Evolutionary conservation across 148 eudicot genomes (phyloP), one percentile per base, ranked within the genome.

Genomic region (Chenopodium album): DNA sequence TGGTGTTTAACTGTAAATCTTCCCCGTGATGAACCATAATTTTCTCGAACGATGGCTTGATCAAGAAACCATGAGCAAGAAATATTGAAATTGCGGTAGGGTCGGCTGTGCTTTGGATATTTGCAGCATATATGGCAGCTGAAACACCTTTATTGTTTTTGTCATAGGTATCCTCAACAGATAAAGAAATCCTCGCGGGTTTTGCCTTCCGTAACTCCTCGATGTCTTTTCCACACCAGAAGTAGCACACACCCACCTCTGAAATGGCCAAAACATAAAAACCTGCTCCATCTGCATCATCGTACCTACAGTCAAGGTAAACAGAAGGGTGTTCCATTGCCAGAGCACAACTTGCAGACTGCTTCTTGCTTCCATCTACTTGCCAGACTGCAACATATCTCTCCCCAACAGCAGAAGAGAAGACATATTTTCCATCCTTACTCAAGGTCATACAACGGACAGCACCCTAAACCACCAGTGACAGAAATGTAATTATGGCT

Each of bases 261-360:
- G 99, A 94, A 87, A 96, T 89, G 71, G 97, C 91, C 79, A 94
- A 76, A 78, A 96, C 88, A 80, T 80, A 90, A 76, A 96, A 82
- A 74, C 88, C 94, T 46, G 77, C 60, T 71, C 78, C 82, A 52
- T 89, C 90, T 77, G 77, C 82, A 85, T 88, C 90, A 76, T 82
- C 90, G 72, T 63, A 85, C 71, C 73, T 87, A 87, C 90, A 83
- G 82, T 92, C 98, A 32, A 96, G 82, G 80, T 86, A 96, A 74
- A 96, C 88, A 83, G 98, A 90, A 86, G 98, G 97, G 75, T 96
- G 94, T 71, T 96, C 99, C 99, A 96, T 92, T 44, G 97, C 90
- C 79, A 96, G 97, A 83, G 85, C 88, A 81, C 92, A 86, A 71
- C 88, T 89, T 14, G 98, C 89, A 66, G 94, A 90, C 82, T 91